Evolutionary conservation across 2,329 filamentous ascomycete genomes (phyloP).

Genomic region (Aciculosporium take): DNA sequence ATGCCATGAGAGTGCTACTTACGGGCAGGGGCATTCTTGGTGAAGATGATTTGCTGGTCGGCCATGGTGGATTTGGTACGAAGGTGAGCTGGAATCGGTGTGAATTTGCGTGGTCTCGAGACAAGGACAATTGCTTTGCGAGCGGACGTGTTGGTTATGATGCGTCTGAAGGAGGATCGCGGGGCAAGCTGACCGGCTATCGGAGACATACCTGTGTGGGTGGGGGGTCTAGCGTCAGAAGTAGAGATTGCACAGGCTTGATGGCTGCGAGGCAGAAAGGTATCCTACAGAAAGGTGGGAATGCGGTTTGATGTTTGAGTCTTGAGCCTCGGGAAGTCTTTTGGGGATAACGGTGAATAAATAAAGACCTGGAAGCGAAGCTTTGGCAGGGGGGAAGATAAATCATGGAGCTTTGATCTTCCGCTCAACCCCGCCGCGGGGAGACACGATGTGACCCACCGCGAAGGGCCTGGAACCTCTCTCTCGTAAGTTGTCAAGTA

Average conservation of each 20-base stretch:
- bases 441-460: too few species aligned
- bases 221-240: neutral
- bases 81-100: constrained; percentile 14
- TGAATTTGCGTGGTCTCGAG: constrained; percentile 14
- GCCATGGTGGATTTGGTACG: constrained; percentile 28
- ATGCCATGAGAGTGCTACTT: constrained; percentile 17
- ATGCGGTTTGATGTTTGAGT: neutral
- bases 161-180: constrained; percentile 4
- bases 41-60: constrained; percentile 37
- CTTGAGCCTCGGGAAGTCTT: neutral
- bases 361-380: too few species aligned
- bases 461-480: too few species aligned
- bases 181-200: constrained; percentile 8
- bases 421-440: too few species aligned
- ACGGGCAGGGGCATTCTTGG: constrained; percentile 46
- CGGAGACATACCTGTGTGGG: constrained; percentile 15
- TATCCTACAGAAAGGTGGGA: neutral
- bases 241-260: neutral
- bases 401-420: too few species aligned
- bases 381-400: too few species aligned
- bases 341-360: too few species aligned
- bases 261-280: neutral
- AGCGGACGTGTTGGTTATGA: constrained; percentile 3
- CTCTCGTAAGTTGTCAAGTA: too few species aligned
- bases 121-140: constrained; percentile 4